These are phyloP conservation scores for Dictyostelium purpureum DNA, from an alignment of 78 protist genomes.

Conservation along the genomic window DNA sequence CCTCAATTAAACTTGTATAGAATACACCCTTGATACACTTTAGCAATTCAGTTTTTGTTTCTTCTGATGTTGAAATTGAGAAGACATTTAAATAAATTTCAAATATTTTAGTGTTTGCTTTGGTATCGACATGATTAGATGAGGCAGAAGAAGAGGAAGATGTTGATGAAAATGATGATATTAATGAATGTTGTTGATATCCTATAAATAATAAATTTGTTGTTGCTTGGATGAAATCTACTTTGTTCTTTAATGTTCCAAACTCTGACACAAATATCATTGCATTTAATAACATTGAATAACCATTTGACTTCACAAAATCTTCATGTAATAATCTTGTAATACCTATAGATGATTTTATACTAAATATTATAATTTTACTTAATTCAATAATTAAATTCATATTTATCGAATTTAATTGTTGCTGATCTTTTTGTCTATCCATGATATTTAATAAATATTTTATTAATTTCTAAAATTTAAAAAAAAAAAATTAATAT, in stretches of 20 bases:
- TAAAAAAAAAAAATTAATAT: neutral
- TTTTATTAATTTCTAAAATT: constrained; percentile 36
- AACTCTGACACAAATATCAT: constrained; percentile 41
- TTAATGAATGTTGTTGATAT: neutral
- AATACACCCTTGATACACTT: constrained; percentile 62
- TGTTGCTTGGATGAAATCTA: constrained; percentile 46
- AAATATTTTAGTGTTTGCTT: constrained; percentile 64
- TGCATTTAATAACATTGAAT: constrained; percentile 26
- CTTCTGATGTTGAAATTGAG: constrained; percentile 47
- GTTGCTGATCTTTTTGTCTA: constrained; percentile 1
- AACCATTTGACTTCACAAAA: constrained; percentile 35
- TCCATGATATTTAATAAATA: constrained; percentile 34
- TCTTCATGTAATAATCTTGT: constrained; percentile 33
- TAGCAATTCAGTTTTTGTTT: constrained; percentile 57
- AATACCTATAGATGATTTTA: constrained; percentile 46
- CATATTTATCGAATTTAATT: neutral
- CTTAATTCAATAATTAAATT: constrained; percentile 21
- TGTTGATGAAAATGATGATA: neutral
- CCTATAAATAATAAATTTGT: constrained; percentile 48
- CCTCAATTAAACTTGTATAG: constrained; percentile 29
- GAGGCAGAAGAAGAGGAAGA: neutral
- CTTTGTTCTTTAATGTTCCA: constrained; percentile 51
- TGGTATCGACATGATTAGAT: neutral
- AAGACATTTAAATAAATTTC: constrained; percentile 70
- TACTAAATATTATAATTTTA: constrained; percentile 34